Evolutionary conservation across 78 protist genomes (phyloP).

Genomic region (Paratrimastix pyriformis): DNA sequence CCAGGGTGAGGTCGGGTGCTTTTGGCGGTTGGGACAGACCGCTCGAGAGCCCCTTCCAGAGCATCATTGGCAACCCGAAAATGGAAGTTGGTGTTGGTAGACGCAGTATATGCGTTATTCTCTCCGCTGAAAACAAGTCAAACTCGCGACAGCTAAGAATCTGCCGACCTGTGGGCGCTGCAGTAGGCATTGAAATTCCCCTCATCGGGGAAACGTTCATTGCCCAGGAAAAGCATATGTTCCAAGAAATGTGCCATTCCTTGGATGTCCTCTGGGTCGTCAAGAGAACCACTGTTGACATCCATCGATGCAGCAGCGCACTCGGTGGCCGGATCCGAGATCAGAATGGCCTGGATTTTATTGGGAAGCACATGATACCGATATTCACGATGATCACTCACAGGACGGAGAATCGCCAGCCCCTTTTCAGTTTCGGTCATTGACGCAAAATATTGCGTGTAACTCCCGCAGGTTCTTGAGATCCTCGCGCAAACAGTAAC

Average conservation of each 20-base stretch:
- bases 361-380: not conserved
- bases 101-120: conserved; percentile 63
- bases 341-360: not conserved
- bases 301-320: conserved; percentile 41
- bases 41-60: conserved; percentile 19
- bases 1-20: no score
- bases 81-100: conserved; percentile 39
- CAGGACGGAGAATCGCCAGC: not conserved
- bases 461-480: no score
- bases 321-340: not conserved
- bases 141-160: no score
- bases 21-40: not conserved
- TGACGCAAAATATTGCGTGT: no score
- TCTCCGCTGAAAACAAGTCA: no score
- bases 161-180: no score
- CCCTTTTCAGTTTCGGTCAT: no score
- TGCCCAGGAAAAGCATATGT: conserved; percentile 75
- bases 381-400: not conserved
- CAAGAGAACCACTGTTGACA: conserved; percentile 49
- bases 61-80: conserved; percentile 13
- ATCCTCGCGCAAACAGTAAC: no score
- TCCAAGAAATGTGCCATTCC: conserved; percentile 67
- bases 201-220: no score
- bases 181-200: no score
- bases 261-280: conserved; percentile 50